Evolutionary conservation across 352 stramenopile species (phyloP), one percentile per base, ranked within the genome.

Genomic region (Thraustochytrium striatum): DNA sequence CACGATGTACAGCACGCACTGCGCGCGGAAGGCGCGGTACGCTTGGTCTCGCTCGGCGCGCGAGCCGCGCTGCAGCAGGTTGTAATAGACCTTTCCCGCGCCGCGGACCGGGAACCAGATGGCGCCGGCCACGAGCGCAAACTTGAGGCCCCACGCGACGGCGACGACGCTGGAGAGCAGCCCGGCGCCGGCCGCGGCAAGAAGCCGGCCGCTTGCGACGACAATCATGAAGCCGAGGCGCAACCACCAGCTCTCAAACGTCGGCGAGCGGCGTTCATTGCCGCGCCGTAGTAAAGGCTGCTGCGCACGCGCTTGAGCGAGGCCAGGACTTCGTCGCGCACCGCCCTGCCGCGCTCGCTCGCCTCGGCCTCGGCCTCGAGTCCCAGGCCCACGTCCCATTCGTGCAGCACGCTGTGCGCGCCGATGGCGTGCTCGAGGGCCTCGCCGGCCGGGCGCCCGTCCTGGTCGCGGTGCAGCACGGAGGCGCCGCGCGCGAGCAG

Each of bases 1-100:
- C 11, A 75, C 47, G 16, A 61, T 25, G 28, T 55, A 32, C 25
- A 75, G 32, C 21, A 38, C 52, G 47, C 65, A 75, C 16, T 75
- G 32, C 8, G 32, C 65, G 3, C 50, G 19, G 32, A 62, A 75
- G 28, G 7, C 0, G 21, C 5, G 2, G 21, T 30, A 30, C 3
- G 2, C 33, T 3, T 19, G 9, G 5, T n/a, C 35, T 2, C 59
- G 36, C 36, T 21, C 21, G 16, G 44, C 59, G 11, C 33, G 11
- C 2, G 59, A n/a, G 0, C 33, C 33, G 35, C 33, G 30, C 0
- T 13, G 8, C 19, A 33, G 59, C 36, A 28, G 5, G 0, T 52
- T 38, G 25, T 53, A 53, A 16, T 53, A 38, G 21, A n/a, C 5
- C 9, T 3, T 25, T 7, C 59, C 59, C 5, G n/a, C n/a, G 7